A percentile compares a stretch with the other conserved stretches of the same genome.
Conservation (phyloP, 2,329 filamentous ascomycete genomes). For the Colletotrichum tropicale region DNA sequence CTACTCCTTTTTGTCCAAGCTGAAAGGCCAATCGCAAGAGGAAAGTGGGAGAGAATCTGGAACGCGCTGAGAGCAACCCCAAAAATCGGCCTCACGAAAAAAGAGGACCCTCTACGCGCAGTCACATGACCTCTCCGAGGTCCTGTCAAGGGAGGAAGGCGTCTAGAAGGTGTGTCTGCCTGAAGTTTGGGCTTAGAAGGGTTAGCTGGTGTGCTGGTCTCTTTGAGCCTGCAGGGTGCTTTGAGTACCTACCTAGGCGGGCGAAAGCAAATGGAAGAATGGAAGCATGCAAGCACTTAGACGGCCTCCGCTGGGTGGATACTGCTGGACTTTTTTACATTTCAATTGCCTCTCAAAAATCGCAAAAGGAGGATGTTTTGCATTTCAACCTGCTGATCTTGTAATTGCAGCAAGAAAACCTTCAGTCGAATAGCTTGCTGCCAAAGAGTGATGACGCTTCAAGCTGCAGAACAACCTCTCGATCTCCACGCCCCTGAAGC, state of each 20-base stretch:
- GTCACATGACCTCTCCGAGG: conserved; percentile 9
- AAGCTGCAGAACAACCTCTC: neutral
- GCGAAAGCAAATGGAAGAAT: neutral
- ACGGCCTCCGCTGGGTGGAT: neutral
- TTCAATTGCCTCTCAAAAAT: neutral
- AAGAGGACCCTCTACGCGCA: conserved; percentile 15
- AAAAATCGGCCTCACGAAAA: neutral
- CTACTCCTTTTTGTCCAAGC: neutral
- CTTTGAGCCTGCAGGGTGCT: neutral
- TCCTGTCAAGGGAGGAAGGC: neutral
- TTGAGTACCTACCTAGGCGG: neutral
- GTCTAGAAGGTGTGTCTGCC: neutral
- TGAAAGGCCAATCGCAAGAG: neutral
- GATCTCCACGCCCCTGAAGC: neutral
- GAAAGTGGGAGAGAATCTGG: neutral
- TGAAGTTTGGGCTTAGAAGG: neutral
- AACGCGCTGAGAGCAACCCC: neutral
- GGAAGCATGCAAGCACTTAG: neutral
- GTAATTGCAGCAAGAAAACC: neutral
- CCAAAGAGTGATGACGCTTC: neutral
- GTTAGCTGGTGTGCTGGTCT: neutral
- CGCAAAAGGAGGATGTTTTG: neutral
- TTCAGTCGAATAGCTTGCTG: neutral
- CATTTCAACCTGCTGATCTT: rapidly evolving
- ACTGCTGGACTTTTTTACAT: neutral